These are phyloP conservation scores for Chaetomium cochliodes DNA, from an alignment of 495 filamentous ascomycete species.

Conservation along the genomic window DNA sequence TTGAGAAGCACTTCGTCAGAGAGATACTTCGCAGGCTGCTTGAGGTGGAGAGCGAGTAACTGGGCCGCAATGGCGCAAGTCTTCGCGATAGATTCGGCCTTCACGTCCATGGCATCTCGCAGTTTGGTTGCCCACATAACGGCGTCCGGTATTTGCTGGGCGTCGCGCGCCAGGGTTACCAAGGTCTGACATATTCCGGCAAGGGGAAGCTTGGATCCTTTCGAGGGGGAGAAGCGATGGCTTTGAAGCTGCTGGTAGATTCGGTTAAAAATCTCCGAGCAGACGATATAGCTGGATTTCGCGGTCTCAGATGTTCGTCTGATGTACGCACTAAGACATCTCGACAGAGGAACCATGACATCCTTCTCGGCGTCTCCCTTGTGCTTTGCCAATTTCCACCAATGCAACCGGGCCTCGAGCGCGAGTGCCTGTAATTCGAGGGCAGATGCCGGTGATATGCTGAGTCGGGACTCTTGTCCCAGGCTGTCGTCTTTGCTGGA, in stretches of 20 bases:
- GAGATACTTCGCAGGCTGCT: conserved; percentile 32
- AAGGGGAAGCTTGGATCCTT: conserved; percentile 37
- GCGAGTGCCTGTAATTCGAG: conserved; percentile 67
- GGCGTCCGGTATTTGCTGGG: conserved; percentile 45
- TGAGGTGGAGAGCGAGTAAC: conserved; percentile 46
- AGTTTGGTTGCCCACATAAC: conserved; percentile 50
- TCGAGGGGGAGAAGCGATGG: conserved; percentile 23
- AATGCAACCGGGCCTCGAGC: conserved; percentile 61
- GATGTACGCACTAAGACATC: conserved; percentile 62
- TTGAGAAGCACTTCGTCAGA: conserved; percentile 43
- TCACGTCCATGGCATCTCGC: conserved; percentile 32
- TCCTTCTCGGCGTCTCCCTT: conserved; percentile 66
- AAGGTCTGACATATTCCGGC: conserved; percentile 44
- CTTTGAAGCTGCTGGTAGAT: conserved; percentile 33
- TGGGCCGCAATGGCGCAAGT: conserved; percentile 45
- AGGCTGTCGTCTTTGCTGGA: conserved; percentile 53
- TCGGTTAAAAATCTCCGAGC: conserved; percentile 27
- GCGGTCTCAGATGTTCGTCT: conserved; percentile 50
- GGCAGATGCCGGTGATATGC: conserved; percentile 56
- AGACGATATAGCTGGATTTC: conserved; percentile 43
- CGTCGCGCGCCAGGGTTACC: conserved; percentile 45
- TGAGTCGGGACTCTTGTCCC: conserved; percentile 49
- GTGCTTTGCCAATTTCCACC: conserved; percentile 73
- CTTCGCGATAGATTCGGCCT: conserved; percentile 46
- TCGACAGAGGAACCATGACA: conserved; percentile 64